Base-by-base conservation (phyloP, 106 monocot species). In the Acorus calamus region DNA sequence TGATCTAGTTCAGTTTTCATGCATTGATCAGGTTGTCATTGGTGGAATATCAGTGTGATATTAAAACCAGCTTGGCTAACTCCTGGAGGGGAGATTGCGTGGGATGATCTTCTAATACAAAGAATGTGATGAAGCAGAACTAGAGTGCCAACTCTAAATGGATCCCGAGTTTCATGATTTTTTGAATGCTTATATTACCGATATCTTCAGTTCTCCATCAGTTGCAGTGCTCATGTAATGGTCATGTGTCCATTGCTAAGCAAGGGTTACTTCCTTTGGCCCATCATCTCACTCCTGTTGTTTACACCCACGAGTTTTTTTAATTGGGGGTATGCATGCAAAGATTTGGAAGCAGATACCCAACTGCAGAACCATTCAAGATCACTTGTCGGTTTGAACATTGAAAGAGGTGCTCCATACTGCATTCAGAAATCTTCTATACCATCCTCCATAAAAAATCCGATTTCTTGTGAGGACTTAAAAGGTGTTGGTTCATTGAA, bases 401-500 rank as follows among this genome's bases (percentile, higher is more conserved):
- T 44, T 66, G 7, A 60, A 60, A 44, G 14, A 46, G 50, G 10
- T 42, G 44, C 60, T 3, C 44, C 56, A 53, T 42, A 57, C 59
- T 62, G 73, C 46, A 7, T 62, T 4, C 57, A 58, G 46, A 51
- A 74, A 56, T 46, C 47, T 9, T 65, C 85, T 8, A 74, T 66
- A 57, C 28, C 65, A 61, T 76, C 70, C 52, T 67, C 51, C 51
- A 50, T 42, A 4, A 61, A 12, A 3, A 76, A 72, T 74, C 74
- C 87, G 5, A 68, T 64, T 46, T 82, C 86, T 65, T 94, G 93
- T 57, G 61, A 86, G 50, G 89, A 94, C 53, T 73, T 89, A 69
- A 82, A 86, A n/a, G 93, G 93, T 41, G 53, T 76, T 61, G 93
- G 93, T 7, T 86, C 83, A 11, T 73, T 89, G 47, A 73, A 84